phyloP scores from a whole-genome alignment of 2,329 filamentous ascomycete genomes.

The Emydomyces testavorans region DNA sequence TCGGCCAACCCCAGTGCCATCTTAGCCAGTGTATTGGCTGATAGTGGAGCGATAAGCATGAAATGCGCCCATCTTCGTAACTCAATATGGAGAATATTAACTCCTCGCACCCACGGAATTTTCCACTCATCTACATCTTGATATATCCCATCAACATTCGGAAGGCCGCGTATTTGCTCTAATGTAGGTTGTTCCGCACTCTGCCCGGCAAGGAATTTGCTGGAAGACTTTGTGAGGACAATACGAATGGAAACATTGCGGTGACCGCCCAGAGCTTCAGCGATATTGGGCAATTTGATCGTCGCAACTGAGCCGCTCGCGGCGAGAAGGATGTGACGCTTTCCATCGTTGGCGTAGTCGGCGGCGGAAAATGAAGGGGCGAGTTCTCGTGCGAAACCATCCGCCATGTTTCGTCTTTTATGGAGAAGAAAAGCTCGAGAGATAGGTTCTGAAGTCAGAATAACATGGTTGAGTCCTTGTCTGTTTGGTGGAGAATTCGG shows the following conservation, averaged over 20 bases:
- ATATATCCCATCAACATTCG: constrained; percentile 71
- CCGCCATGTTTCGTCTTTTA: neutral
- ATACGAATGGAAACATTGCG: constrained; percentile 65
- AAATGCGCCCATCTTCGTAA: constrained; percentile 71
- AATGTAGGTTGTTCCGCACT: constrained; percentile 64
- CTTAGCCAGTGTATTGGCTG: constrained; percentile 78
- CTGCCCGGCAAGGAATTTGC: constrained; percentile 66
- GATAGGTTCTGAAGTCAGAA: too few species aligned
- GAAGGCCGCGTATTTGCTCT: constrained; percentile 45
- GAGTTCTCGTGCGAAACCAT: constrained; percentile 2
- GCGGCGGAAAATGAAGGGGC: constrained; percentile 9
- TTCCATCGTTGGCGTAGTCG: constrained; percentile 14
- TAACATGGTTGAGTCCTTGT: too few species aligned
- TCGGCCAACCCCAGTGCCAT: constrained; percentile 67
- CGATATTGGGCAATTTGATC: constrained; percentile 66
- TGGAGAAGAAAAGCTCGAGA: neutral
- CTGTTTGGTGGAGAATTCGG: too few species aligned
- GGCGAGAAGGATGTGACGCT: constrained; percentile 40
- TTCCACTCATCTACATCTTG: constrained; percentile 78
- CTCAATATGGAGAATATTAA: constrained; percentile 82
- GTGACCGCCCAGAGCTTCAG: constrained; percentile 33
- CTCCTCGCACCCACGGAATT: constrained; percentile 63
- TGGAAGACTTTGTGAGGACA: constrained; percentile 62
- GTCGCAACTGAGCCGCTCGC: constrained; percentile 70
- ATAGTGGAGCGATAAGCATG: constrained; percentile 67